Percentiles rank a stretch among this genome's conserved stretches.
phyloP scores from a whole-genome alignment of 768 basidiomycete genomes.

The Boletus rubescentipes region DNA sequence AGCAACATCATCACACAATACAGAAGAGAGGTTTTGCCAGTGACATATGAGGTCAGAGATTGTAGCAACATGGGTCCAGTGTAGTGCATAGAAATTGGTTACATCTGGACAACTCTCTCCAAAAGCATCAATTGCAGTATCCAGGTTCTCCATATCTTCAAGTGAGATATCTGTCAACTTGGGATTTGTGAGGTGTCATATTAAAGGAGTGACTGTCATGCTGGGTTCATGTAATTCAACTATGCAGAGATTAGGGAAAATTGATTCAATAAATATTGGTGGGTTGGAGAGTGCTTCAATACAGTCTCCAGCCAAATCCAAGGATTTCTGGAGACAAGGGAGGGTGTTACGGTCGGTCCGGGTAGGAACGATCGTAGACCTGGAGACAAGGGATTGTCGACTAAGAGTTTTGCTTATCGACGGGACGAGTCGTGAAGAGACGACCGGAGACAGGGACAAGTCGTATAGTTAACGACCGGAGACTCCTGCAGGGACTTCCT shows the following conservation, averaged over 20 bases:
- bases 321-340: not conserved
- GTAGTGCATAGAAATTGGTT: not conserved
- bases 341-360: too few species aligned
- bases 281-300: constrained; percentile 1
- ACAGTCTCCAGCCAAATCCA: not conserved
- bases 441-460: too few species aligned
- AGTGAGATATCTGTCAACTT: not conserved
- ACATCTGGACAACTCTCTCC: constrained; percentile 1
- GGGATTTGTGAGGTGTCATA: constrained; percentile 8
- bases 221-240: not conserved
- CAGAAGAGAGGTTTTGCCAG: constrained; percentile 4
- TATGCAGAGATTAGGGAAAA: constrained; percentile 13
- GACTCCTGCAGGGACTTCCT: too few species aligned
- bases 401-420: too few species aligned
- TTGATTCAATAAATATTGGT: not conserved
- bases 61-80: not conserved
- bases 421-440: too few species aligned
- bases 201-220: not conserved
- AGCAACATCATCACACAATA: not conserved
- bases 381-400: too few species aligned
- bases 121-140: not conserved
- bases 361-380: too few species aligned
- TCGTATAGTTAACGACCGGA: too few species aligned
- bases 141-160: not conserved
- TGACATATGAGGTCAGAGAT: not conserved